phyloP scores from a whole-genome alignment of 2,329 filamentous ascomycete genomes.

The Neurospora sp. region DNA sequence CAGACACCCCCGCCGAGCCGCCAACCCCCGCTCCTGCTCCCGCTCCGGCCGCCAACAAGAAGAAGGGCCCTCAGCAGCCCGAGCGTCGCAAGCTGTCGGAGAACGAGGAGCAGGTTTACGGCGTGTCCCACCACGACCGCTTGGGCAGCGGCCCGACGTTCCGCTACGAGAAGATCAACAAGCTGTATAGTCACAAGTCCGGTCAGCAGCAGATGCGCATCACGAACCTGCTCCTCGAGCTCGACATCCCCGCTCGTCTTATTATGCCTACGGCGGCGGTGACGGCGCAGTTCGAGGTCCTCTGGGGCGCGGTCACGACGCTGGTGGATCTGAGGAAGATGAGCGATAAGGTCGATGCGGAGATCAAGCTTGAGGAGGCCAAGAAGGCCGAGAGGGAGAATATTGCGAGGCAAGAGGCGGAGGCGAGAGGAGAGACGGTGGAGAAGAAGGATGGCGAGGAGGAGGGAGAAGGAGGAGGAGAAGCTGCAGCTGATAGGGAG shows the following conservation, averaged over 20 bases:
- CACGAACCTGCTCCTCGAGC: conserved; percentile 57
- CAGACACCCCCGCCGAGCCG: conserved; percentile 26
- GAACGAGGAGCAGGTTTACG: conserved; percentile 70
- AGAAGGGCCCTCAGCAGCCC: conserved; percentile 32
- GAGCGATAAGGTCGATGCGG: conserved; percentile 64
- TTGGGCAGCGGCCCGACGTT: conserved; percentile 81
- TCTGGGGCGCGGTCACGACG: conserved; percentile 57
- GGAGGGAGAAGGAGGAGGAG: not conserved
- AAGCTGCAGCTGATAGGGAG: not conserved
- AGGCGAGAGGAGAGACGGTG: conserved; percentile 1
- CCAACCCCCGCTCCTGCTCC: conserved; percentile 4
- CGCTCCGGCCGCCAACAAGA: conserved; percentile 34
- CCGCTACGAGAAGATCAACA: conserved; percentile 72
- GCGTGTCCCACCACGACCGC: conserved; percentile 76
- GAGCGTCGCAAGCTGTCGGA: conserved; percentile 62
- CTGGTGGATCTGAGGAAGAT: conserved; percentile 66
- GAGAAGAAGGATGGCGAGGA: not conserved
- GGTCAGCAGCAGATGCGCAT: conserved; percentile 69
- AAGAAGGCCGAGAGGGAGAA: conserved; percentile 46
- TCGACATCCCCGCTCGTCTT: conserved; percentile 60
- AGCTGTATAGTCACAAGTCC: conserved; percentile 67
- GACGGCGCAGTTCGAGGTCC: conserved; percentile 58
- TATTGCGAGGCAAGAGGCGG: conserved; percentile 15
- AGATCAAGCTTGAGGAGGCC: conserved; percentile 51
- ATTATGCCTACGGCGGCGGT: conserved; percentile 66